These are phyloP conservation scores for Avena sativa DNA, from an alignment of 176 grass and related monocot genomes.

Conservation along the genomic window DNA sequence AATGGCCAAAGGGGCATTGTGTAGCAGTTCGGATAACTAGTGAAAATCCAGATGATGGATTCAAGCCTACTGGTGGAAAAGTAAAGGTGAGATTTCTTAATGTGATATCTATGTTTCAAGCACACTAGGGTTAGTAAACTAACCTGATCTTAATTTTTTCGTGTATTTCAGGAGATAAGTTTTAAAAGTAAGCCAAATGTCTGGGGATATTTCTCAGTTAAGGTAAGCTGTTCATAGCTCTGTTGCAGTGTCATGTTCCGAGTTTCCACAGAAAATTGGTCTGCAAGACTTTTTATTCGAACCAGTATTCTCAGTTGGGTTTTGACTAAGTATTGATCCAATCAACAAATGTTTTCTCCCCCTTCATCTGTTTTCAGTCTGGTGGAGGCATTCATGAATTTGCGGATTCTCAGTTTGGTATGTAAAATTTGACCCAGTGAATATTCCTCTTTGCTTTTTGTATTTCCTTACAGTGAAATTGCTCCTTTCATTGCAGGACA, in stretches of 20 bases:
- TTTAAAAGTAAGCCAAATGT: slow-evolving; percentile 99
- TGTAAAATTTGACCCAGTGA: slow-evolving; percentile 24
- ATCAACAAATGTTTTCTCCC: not conserved
- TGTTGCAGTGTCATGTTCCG: slow-evolving; percentile 4
- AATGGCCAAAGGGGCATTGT: slow-evolving; percentile 89
- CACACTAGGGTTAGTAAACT: slow-evolving; percentile 31
- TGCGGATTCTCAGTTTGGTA: slow-evolving; percentile 99
- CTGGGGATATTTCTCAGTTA: slow-evolving; percentile 99
- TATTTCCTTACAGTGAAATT: slow-evolving; percentile 26
- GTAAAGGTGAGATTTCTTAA: slow-evolving; percentile 68
- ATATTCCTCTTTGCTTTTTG: slow-evolving; percentile 23
- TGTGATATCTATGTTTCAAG: slow-evolving; percentile 39
- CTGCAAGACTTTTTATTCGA: not conserved
- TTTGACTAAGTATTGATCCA: slow-evolving; percentile 15
- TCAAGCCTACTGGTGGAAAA: slow-evolving; percentile 97
- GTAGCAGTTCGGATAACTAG: slow-evolving; percentile 94
- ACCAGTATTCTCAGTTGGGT: not conserved
- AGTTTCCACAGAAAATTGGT: not conserved
- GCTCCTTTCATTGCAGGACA: slow-evolving; percentile 61
- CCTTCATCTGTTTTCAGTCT: slow-evolving; percentile 62
- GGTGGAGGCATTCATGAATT: slow-evolving; percentile 99
- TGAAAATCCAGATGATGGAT: slow-evolving; percentile 98
- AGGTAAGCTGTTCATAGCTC: slow-evolving; percentile 63
- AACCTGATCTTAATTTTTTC: slow-evolving; percentile 8
- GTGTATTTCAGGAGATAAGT: slow-evolving; percentile 78